Evolutionary conservation across 2,329 filamentous ascomycete genomes (phyloP).

Genomic region (Sarocladiaceae sp.): DNA sequence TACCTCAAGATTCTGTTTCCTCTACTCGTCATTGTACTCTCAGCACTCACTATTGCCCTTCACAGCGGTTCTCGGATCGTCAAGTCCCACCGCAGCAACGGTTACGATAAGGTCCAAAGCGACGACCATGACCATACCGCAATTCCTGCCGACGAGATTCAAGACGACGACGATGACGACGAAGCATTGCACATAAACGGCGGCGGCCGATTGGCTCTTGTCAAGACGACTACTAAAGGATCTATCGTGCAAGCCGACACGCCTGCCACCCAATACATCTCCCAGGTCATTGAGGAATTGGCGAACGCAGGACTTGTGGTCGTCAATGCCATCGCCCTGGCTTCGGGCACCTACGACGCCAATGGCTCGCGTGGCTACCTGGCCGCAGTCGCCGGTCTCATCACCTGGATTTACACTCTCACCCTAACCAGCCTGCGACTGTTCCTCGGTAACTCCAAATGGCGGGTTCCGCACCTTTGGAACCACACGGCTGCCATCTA

Average conservation of each 20-base stretch:
- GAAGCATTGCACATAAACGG: conserved; percentile 52
- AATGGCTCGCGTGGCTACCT: conserved; percentile 42
- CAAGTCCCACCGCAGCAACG: conserved; percentile 37
- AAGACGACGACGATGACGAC: conserved; percentile 51
- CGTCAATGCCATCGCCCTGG: conserved; percentile 62
- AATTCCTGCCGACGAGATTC: conserved; percentile 42
- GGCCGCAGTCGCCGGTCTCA: conserved; percentile 62
- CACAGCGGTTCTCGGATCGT: not conserved
- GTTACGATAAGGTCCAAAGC: conserved; percentile 54
- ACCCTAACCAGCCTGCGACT: conserved; percentile 70
- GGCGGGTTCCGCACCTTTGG: conserved; percentile 72
- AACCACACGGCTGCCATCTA: conserved; percentile 90
- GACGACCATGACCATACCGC: conserved; percentile 44
- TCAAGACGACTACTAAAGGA: conserved; percentile 57
- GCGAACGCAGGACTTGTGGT: conserved; percentile 68
- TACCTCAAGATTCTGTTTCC: conserved; percentile 69
- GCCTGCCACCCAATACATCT: conserved; percentile 67
- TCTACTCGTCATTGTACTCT: conserved; percentile 64
- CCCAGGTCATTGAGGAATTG: conserved; percentile 70
- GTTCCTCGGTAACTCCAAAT: conserved; percentile 60
- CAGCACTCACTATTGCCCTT: conserved; percentile 36
- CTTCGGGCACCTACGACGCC: conserved; percentile 53
- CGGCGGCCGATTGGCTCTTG: conserved; percentile 54
- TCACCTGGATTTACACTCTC: conserved; percentile 78
- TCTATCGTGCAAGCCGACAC: conserved; percentile 69